Base-by-base conservation (phyloP, 441 rosid genomes). In the Isatis lusitanica region DNA sequence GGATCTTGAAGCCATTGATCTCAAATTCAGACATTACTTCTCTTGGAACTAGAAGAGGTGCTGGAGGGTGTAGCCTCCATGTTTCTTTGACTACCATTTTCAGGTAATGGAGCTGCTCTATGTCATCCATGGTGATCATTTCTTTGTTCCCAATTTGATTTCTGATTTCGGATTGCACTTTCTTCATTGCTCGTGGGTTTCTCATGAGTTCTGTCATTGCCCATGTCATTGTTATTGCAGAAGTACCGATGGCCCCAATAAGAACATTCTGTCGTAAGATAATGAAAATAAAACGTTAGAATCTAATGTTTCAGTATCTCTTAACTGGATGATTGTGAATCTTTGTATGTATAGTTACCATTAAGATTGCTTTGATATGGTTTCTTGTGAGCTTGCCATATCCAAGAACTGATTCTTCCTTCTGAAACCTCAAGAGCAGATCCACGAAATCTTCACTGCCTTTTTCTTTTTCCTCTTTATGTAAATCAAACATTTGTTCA, bases 1-100 rank as follows among this genome's bases (percentile, higher is more conserved):
- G 38, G 40, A 91, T 64, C 2, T 65, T 68, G 57, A 82, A 80
- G 26, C 80, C 78, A 13, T 76, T 65, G 66, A 90, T 72, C 42
- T 81, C 68, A 26, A 77, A 81, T 31, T 77, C 68, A 0, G 87
- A 79, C 44, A 82, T 81, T 38, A 78, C 65, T 82, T 87, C 80
- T 75, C 91, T 86, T 31, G 91, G 66, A 6, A 86, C 59, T n/a
- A 85, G 47, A 31, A 87, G 58, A 9, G 89, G 87, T 15, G 48
- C 80, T 21, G 96, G 84, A 70, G 92, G 90, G 44, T 87, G 94
- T 61, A 87, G 24, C 72, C 94, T 82, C 38, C 84, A 67, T 28
- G 85, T 84, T 80, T 90, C 92, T 74, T 88, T 90, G 16, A 84
- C 66, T 12, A 85, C 80, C 84, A 84, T 61, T 40, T 85, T 81